A percentile compares a stretch with the other conserved stretches of the same genome.
Evolutionary conservation across 2,329 filamentous ascomycete species (phyloP).

Genomic region (Ophiostoma perfectum): DNA sequence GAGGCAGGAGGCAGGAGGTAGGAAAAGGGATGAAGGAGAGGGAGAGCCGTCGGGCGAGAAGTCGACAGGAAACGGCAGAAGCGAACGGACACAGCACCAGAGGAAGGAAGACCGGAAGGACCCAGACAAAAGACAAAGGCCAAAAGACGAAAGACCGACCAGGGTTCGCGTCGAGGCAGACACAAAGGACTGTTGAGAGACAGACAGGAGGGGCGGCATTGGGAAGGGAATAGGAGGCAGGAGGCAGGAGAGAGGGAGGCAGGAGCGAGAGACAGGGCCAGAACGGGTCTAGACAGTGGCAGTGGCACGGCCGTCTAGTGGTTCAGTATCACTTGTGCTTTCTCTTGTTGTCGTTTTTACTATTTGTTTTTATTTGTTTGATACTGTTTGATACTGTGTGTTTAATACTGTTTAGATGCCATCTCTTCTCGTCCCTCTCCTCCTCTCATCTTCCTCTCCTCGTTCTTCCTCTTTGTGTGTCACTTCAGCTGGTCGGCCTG

Average conservation of each 20-base stretch:
- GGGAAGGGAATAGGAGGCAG: no score
- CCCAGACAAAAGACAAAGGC: not conserved
- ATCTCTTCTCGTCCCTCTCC: no score
- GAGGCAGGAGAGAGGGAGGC: not conserved
- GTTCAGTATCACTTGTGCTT: no score
- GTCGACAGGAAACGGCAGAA: not conserved
- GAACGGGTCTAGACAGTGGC: no score
- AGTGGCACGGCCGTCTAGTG: no score
- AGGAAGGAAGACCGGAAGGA: not conserved
- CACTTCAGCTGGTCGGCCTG: not conserved
- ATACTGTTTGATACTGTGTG: no score
- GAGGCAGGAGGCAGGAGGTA: not conserved
- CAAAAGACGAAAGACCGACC: not conserved
- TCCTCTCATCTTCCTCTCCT: not conserved
- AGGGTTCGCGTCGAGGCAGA: not conserved
- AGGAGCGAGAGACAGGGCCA: not conserved
- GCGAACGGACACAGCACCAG: not conserved
- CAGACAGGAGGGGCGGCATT: not conserved
- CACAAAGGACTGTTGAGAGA: not conserved
- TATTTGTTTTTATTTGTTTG: no score
- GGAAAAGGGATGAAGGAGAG: not conserved
- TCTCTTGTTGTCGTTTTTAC: no score
- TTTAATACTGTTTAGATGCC: no score
- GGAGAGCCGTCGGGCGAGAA: no score
- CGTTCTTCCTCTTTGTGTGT: slow-evolving; percentile 6